Percentiles rank a stretch among this genome's conserved stretches.
Conservation (phyloP, 2,329 filamentous ascomycete genomes). For the Chaetoscypha palmicola region DNA sequence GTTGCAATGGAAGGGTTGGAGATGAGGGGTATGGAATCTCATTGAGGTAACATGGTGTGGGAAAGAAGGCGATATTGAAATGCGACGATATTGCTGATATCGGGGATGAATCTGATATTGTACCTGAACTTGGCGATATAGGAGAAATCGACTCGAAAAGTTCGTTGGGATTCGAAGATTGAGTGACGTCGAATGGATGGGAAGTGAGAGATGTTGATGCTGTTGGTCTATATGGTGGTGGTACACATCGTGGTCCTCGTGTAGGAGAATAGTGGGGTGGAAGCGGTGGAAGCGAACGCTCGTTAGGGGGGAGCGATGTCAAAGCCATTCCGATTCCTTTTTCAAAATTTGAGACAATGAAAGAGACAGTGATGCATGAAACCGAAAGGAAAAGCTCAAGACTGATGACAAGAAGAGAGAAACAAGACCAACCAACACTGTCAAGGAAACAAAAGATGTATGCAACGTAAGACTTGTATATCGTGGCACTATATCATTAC, state of each 20-base stretch:
- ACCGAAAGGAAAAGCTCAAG: background rate
- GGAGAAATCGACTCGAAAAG: too few species aligned
- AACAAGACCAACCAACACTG: too few species aligned
- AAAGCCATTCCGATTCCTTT: background rate
- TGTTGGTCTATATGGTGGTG: constrained; percentile 1
- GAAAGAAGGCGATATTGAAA: too few species aligned
- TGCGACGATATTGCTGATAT: background rate
- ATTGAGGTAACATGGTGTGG: background rate
- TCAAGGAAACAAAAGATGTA: background rate
- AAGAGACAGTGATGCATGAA: background rate
- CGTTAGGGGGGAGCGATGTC: background rate
- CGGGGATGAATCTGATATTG: background rate
- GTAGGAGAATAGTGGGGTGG: constrained; percentile 1
- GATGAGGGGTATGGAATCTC: background rate
- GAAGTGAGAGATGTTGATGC: background rate
- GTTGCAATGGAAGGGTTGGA: background rate
- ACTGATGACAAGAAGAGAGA: too few species aligned
- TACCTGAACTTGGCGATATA: too few species aligned
- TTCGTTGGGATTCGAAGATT: background rate
- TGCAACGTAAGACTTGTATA: background rate
- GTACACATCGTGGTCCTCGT: background rate
- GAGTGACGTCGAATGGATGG: background rate
- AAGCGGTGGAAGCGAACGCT: background rate
- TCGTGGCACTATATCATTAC: background rate
- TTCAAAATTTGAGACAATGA: background rate